Evolutionary conservation across 1,139 yeast genomes (phyloP).

Genomic region (Saccharomyces hybrid): DNA sequence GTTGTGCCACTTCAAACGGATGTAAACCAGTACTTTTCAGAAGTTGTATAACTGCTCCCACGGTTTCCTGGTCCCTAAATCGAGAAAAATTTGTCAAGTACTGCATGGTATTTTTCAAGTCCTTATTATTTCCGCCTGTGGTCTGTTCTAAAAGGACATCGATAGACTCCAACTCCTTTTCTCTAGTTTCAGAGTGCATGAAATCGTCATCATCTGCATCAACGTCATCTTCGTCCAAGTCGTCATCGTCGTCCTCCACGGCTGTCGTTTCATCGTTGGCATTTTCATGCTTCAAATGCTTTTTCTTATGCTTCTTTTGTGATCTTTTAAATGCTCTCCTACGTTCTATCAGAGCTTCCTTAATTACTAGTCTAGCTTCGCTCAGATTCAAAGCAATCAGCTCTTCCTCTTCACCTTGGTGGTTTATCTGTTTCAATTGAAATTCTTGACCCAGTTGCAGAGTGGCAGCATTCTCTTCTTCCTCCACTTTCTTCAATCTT

Average conservation of each 20-base stretch:
- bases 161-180: slow-evolving; percentile 31
- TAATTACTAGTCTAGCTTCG: slow-evolving; percentile 81
- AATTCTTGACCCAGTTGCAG: slow-evolving; percentile 90
- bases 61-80: slow-evolving; percentile 86
- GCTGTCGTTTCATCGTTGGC: slow-evolving; percentile 10
- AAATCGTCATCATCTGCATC: too few species aligned
- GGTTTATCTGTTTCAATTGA: slow-evolving; percentile 69
- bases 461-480: slow-evolving; percentile 84
- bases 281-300: slow-evolving; percentile 33
- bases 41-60: slow-evolving; percentile 85
- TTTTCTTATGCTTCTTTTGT: slow-evolving; percentile 35
- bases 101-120: slow-evolving; percentile 85
- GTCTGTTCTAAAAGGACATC: slow-evolving; percentile 31
- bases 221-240: too few species aligned
- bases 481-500: slow-evolving; percentile 60
- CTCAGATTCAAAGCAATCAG: slow-evolving; percentile 79
- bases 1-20: slow-evolving; percentile 93
- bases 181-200: slow-evolving; percentile 32
- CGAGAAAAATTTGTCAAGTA: slow-evolving; percentile 80
- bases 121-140: slow-evolving; percentile 60
- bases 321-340: slow-evolving; percentile 41
- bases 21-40: slow-evolving; percentile 74
- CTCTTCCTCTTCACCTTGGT: slow-evolving; percentile 69
- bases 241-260: slow-evolving; percentile 16
- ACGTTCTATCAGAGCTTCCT: slow-evolving; percentile 84